A percentile compares a stretch with the other conserved stretches of the same genome.
These are phyloP conservation scores for Cucumis variabilis DNA, from an alignment of 331 rosid genomes.

Conservation along the genomic window DNA sequence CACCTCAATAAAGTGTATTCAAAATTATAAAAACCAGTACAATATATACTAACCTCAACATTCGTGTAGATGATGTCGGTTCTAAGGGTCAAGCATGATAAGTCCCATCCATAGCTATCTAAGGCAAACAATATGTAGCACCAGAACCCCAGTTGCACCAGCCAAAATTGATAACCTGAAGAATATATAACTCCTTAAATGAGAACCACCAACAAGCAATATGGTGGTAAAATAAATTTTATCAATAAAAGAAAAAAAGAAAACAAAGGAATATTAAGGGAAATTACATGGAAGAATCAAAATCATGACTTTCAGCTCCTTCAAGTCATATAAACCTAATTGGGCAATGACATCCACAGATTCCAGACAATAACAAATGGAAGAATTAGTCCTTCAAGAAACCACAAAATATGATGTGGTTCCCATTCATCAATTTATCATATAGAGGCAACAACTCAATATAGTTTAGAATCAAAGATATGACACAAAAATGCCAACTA, in stretches of 20 bases:
- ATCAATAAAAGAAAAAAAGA: background rate
- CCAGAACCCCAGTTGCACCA: constrained; percentile 95
- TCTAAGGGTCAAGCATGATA: constrained; percentile 79
- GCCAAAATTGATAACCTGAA: constrained; percentile 95
- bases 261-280: background rate
- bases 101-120: constrained; percentile 80
- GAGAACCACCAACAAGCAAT: background rate
- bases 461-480: no score
- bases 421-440: no score
- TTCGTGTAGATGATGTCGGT: constrained; percentile 64
- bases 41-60: constrained; percentile 62
- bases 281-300: background rate
- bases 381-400: no score
- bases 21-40: constrained; percentile 12
- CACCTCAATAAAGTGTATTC: background rate
- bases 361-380: no score
- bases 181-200: constrained; percentile 9
- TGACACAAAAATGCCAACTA: no score
- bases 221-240: background rate
- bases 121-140: constrained; percentile 84
- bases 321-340: no score
- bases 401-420: no score
- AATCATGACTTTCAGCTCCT: no score
- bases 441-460: no score
- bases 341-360: no score